Evolutionary conservation across 495 filamentous ascomycete genomes (phyloP).

Genomic region (Lasiosphaeriaceae sp.): DNA sequence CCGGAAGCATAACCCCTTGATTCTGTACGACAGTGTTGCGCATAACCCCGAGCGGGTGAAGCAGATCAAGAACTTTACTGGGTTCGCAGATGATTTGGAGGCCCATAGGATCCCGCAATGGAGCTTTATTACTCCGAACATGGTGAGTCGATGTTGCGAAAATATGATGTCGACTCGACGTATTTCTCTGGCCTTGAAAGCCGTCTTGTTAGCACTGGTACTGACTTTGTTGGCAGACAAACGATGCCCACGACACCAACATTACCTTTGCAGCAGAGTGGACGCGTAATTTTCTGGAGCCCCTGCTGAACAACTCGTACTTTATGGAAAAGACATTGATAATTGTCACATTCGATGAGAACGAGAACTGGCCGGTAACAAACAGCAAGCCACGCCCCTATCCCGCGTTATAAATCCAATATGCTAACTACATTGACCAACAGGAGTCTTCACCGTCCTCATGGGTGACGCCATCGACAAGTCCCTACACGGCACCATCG

Average conservation of each 20-base stretch:
- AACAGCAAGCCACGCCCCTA: constrained; percentile 7
- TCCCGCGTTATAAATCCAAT: neutral
- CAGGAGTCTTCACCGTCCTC: constrained; percentile 53
- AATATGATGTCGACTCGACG: too few species aligned
- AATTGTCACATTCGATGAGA: constrained; percentile 67
- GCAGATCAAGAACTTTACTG: constrained; percentile 64
- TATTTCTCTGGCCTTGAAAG: too few species aligned
- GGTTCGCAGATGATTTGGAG: constrained; percentile 56
- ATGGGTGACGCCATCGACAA: constrained; percentile 63
- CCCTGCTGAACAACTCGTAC: constrained; percentile 58
- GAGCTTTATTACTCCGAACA: constrained; percentile 74
- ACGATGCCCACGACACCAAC: constrained; percentile 63
- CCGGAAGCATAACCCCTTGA: constrained; percentile 71
- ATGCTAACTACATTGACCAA: constrained; percentile 38
- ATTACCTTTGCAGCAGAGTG: constrained; percentile 58
- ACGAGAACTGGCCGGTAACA: constrained; percentile 41
- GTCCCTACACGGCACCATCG: constrained; percentile 55
- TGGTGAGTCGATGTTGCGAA: too few species aligned
- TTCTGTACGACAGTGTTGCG: constrained; percentile 58
- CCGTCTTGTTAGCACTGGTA: neutral
- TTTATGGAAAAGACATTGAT: constrained; percentile 69
- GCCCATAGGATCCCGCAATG: constrained; percentile 61
- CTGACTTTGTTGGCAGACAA: constrained; percentile 28
- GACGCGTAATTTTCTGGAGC: constrained; percentile 55
- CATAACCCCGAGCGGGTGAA: constrained; percentile 50